Evolutionary conservation across 345 rosid species (phyloP), one percentile per base, ranked within the genome.

Genomic region (Melastoma malabathricum): DNA sequence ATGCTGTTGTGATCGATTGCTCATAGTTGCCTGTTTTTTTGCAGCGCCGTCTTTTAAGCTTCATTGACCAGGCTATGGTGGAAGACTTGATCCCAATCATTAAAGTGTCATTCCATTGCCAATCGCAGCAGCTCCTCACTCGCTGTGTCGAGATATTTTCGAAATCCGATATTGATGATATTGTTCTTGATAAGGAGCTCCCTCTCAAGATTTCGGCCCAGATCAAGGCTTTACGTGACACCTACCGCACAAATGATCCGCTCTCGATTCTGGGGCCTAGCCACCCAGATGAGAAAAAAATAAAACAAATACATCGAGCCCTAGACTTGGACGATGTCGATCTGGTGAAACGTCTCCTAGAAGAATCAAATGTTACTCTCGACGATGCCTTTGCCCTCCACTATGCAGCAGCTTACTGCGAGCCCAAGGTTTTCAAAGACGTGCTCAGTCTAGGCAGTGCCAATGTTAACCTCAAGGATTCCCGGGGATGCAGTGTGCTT

Each of bases 381-480:
- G 60, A 75, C 47, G 60, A 51, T 41, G 77, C 75, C 18, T 55
- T 27, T 54, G 81, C 77, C 10, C 73, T 75, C 29, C 81, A 75
- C 65, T 75, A 75, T 54, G 81, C 81, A 17, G 55, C 59, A 15
- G 77, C 81, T 17, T 66, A 69, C 50, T 75, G 75, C 23, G 75
- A 75, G 46, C 72, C 75, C 12, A 75, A 75, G 64, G 57, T 69
- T 43, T 49, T 72, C 44, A 66, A 64, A 52, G 77, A 64, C 45
- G 57, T 75, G 34, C 75, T 75, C 1, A 27, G 48, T 48, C 68
- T 69, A 10, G 59, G 57, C 18, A 45, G 44, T 48, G 71, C 67
- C 6, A 39, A 75, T 50, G 51, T 74, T 54, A 66, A 71, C 48
- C 75, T 61, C 57, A 66, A 22, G 56, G 58, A 71, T 46, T 52